Conservation (phyloP, 1,139 yeast genomes). For the Blastobotrys apis region DNA sequence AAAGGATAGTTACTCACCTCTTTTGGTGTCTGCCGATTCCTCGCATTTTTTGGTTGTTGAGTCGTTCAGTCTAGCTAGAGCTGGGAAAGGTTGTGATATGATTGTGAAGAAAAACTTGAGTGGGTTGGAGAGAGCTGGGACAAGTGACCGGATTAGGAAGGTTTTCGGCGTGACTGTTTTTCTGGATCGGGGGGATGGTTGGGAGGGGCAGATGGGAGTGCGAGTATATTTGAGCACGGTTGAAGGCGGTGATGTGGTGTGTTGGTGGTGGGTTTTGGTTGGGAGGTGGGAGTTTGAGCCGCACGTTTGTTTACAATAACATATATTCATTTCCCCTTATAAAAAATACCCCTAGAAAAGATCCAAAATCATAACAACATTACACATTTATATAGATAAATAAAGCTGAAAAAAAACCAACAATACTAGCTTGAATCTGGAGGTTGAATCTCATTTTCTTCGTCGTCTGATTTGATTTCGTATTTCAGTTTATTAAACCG, state of each 20-base stretch:
- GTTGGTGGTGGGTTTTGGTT: background rate
- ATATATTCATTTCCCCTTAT: background rate
- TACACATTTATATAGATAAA: too few relatives aligned
- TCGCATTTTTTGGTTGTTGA: background rate
- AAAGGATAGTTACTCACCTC: background rate
- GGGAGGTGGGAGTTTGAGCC: background rate
- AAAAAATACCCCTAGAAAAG: too few relatives aligned
- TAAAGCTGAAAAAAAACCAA: too few relatives aligned
- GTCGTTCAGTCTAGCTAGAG: background rate
- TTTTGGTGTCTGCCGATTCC: background rate
- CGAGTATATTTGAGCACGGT: background rate
- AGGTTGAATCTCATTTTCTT: too few relatives aligned
- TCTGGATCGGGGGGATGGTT: background rate
- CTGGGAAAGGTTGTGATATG: too few relatives aligned
- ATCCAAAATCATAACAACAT: background rate
- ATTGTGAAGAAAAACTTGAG: background rate
- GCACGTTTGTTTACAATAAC: background rate
- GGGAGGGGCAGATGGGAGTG: too few relatives aligned
- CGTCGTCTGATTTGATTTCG: constrained; percentile 6
- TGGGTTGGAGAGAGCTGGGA: background rate
- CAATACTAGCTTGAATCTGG: background rate
- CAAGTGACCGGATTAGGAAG: background rate
- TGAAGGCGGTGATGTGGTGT: background rate
- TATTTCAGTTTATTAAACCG: constrained; percentile 13
- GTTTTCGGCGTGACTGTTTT: background rate